Base-by-base conservation (phyloP, 225 moss, liverwort and hornwort genomes). In the Takakia lepidozioides region DNA sequence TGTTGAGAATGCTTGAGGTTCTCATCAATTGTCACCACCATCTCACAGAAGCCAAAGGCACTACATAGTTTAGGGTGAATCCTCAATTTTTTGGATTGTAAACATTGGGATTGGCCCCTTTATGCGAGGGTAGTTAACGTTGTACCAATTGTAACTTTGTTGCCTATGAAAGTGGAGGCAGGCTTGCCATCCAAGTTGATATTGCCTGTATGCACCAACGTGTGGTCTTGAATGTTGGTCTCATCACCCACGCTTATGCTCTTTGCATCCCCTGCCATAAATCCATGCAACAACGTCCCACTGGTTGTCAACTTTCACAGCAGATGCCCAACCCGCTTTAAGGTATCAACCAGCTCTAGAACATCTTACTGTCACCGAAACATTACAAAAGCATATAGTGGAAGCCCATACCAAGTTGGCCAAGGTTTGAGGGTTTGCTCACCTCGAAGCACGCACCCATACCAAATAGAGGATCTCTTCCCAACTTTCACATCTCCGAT, bases 151-250 rank as follows among this genome's bases (percentile, higher is more conserved):
- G 95, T 98, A 30, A 98, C 87, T 75, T 83, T 85, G 46, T 83
- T 67, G 24, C 95, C 95, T 37, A 98, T 90, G 48, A 74, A 46
- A 1, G 90, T 98, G 29, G 90, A 90, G 47, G 80, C 55, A 34
- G 76, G 55, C 49, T 85, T 85, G 54, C 95, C 91, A 63, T 87
- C 85, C 37, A 91, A 82, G 46, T 83, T 98, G 25, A 83, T 91
- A 57, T 85, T 91, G 23, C 86, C 85, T 18, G 91, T 91, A 68
- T 91, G 90, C 15, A 98, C 91, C 26, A 98, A 25, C n/a, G 87
- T 81, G 43, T 98, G 90, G 63, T 98, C 95, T 71, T 98, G 91
- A 42, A 98, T 98, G 58, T 98, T 98, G 29, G 95, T 91, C 73
- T 87, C 82, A 1, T 80, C 75, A 42, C 91, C 91, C 32, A 98